Evolutionary conservation across 176 grass and related monocot species (phyloP), one percentile per base, ranked within the genome.

Genomic region (Puccinellia tenuiflora): DNA sequence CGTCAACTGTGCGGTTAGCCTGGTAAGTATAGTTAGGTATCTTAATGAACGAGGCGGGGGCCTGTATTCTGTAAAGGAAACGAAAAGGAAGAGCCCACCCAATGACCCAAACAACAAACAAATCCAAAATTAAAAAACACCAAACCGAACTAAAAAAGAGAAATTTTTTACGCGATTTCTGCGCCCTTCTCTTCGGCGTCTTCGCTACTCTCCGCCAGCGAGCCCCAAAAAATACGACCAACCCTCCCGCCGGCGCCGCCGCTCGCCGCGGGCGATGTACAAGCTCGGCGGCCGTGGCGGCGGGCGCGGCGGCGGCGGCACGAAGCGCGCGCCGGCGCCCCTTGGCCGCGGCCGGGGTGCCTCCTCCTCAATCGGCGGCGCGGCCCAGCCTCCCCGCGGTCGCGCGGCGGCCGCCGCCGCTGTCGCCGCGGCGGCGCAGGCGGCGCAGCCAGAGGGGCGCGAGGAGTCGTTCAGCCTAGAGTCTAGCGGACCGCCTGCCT

Each of bases 391-490:
- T 65, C 45, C 77, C 28, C 87, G 87, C 24, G 84, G 82, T 50
- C 92, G 92, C 54, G 73, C 77, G 13, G 83, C 81, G 9, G 29
- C 86, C 22, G 31, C 83, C 0, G 59, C 62, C 1, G 25, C 79
- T 29, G 50, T 38, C 3, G 68, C 78, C 0, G 56, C 84, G 0
- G 59, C 77, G 1, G 57, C 43, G 0, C 79, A 59, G 21, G 50
- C 63, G 6, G 39, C 81, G 51, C 84, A 56, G 26, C 53, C 60
- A 2, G 80, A 33, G 0, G 89, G 46, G 20, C 88, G 80, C 1
- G 93, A 99, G 15, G 96, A 99, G 87, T 29, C 85, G n/a, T 99
- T 99, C 84, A 79, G 89, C 47, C 91, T 99, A 4, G 87, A 90
- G 84, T 85, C 87, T 12, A 84, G 80, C 16, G 89, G 89, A 0